Evolutionary conservation across 805 yeast species (phyloP).

Genomic region (Cyberlindnera samutprakarnensis): DNA sequence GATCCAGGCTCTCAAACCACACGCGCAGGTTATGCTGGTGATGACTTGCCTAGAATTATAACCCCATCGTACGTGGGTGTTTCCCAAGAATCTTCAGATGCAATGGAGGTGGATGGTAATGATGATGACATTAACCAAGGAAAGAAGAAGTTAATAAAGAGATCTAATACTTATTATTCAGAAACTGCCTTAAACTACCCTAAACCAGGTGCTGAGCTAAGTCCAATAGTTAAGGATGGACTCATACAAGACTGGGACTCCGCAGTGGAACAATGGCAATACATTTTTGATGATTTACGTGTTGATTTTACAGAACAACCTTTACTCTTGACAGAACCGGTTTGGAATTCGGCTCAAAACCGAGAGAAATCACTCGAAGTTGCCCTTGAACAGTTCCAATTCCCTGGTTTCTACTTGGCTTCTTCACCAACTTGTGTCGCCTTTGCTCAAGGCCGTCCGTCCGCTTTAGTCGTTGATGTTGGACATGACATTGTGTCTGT

Average conservation of each 20-base stretch:
- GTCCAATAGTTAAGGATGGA: conserved; percentile 53
- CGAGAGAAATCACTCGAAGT: conserved; percentile 66
- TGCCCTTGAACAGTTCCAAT: conserved; percentile 57
- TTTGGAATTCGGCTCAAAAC: conserved; percentile 68
- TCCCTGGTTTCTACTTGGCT: conserved; percentile 76
- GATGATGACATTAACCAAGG: conserved; percentile 12
- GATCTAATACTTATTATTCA: conserved; percentile 24
- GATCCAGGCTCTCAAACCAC: conserved; percentile 87
- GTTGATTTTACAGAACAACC: conserved; percentile 64
- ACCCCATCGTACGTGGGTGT: conserved; percentile 63
- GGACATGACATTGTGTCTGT: conserved; percentile 76
- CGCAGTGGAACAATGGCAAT: conserved; percentile 64
- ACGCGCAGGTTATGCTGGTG: conserved; percentile 88
- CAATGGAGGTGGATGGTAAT: conserved; percentile 19
- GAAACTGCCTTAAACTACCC: conserved; percentile 45
- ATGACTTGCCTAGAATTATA: conserved; percentile 73
- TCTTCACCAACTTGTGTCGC: conserved; percentile 84
- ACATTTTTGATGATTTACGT: conserved; percentile 46
- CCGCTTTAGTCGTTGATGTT: conserved; percentile 76
- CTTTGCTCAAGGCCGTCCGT: conserved; percentile 83
- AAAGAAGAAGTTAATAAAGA: conserved; percentile 10
- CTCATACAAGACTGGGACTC: conserved; percentile 81
- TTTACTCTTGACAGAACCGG: conserved; percentile 75
- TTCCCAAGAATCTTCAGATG: conserved; percentile 12
- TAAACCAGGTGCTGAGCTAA: conserved; percentile 41